Evolutionary conservation across 106 monocot species (phyloP).

Genomic region (Dioscorea alata): DNA sequence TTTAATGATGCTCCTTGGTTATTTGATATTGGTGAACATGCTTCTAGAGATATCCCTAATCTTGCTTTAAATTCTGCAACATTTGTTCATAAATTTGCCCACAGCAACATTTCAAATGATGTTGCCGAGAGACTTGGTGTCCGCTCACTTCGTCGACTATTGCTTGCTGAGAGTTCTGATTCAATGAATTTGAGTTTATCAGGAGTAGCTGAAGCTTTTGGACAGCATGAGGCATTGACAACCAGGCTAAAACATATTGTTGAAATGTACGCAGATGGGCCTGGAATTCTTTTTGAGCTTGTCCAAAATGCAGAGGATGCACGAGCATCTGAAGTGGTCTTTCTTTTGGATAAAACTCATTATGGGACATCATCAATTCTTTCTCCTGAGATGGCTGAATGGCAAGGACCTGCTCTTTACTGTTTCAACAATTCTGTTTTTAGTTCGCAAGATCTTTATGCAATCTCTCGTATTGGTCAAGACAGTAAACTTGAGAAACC

Average conservation of each 20-base stretch:
- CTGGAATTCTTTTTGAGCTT: slow-evolving; percentile 97
- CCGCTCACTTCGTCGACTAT: slow-evolving; percentile 81
- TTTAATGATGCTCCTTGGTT: slow-evolving; percentile 99
- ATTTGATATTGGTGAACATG: slow-evolving; percentile 46
- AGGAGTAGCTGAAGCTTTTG: slow-evolving; percentile 99
- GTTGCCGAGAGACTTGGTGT: slow-evolving; percentile 93
- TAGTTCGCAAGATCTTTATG: slow-evolving; percentile 93
- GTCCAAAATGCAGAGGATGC: slow-evolving; percentile 99
- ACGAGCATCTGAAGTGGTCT: slow-evolving; percentile 88
- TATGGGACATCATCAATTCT: slow-evolving; percentile 97
- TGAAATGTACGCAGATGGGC: slow-evolving; percentile 99
- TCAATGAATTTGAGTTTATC: slow-evolving; percentile 93
- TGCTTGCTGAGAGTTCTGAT: slow-evolving; percentile 96
- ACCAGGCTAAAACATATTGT: slow-evolving; percentile 98
- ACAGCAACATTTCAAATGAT: slow-evolving; percentile 92
- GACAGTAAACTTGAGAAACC: slow-evolving; percentile 97
- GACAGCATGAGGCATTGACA: slow-evolving; percentile 96
- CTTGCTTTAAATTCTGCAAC: slow-evolving; percentile 26
- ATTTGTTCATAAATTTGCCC: slow-evolving; percentile 73
- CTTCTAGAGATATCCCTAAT: slow-evolving; percentile 28
- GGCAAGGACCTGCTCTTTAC: slow-evolving; percentile 99
- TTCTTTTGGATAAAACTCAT: slow-evolving; percentile 88
- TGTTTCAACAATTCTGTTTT: slow-evolving; percentile 96
- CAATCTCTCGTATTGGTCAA: slow-evolving; percentile 97
- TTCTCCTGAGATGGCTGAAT: slow-evolving; percentile 98